Evolutionary conservation across 2,329 filamentous ascomycete genomes (phyloP), one percentile per base, ranked within the genome.

Genomic region (Ophiostoma tasmaniense): DNA sequence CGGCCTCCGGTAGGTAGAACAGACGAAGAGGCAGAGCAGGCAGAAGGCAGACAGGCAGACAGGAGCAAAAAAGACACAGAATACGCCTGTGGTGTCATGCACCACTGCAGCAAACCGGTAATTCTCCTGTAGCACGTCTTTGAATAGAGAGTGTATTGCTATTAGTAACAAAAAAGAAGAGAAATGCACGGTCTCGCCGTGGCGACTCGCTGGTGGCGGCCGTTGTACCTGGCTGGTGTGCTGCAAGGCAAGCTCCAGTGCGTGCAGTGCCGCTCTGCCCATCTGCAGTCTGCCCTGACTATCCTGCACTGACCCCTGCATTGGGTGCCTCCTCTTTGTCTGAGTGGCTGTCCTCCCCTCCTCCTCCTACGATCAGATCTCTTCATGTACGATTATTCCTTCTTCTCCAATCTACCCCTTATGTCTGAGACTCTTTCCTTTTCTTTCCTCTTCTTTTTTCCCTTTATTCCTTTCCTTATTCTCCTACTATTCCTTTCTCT

Each of bases 261-360:
- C 11, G 3, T 37, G 37, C 37, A 39, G 37, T 39, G 37, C 37
- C 10, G 59, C 33, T 37, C 52, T 45, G 66, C n/a, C 35, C 66
- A 52, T 22, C 52, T 67, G 66, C 66, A 59, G 25, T 62, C 22
- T 39, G 50, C 35, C n/a, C 66, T 42, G 35, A 33, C 65, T 67
- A 42, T 50, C 28, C 22, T 62, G 67, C 67, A 37, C 55, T 64
- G 37, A 66, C 67, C 67, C 67, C 67, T 68, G 67, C 67, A 68
- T 68, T 68, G 67, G 67, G 66, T 62, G n/a, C 67, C 61, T 68
- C 67, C 50, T n/a, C 55, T 45, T 33, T 37, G 33, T 33, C 25
- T 39, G n/a, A 42, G 13, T 42, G 39, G 39, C 39, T 42, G 7
- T 42, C 39, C 17, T n/a, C n/a, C 17, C 45, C n/a, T 22, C n/a